These are phyloP conservation scores for Scedosporium dehoogii DNA, from an alignment of 2,329 filamentous ascomycete genomes.

Conservation along the genomic window DNA sequence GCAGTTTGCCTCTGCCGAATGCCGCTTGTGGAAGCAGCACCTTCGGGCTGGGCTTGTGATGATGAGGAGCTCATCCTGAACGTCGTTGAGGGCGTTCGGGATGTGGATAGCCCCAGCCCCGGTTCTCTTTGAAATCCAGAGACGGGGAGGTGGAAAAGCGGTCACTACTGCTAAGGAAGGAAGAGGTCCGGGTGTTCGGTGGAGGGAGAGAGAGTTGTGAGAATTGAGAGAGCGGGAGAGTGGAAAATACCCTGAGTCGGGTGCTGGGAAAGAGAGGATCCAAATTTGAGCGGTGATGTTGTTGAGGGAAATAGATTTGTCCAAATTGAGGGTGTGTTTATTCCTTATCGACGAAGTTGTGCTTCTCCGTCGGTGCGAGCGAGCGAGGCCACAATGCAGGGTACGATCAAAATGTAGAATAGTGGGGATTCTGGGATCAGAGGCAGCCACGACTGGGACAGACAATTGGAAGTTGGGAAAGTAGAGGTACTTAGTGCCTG, in stretches of 20 bases:
- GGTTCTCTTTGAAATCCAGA: neutral
- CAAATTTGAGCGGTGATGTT: neutral
- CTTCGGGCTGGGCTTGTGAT: neutral
- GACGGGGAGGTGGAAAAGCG: neutral
- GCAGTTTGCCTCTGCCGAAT: slow-evolving; percentile 3
- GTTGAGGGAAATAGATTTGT: neutral
- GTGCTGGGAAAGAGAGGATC: neutral
- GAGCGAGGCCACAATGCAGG: neutral
- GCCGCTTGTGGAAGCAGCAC: slow-evolving; percentile 5
- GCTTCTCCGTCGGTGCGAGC: no score
- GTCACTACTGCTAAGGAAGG: neutral
- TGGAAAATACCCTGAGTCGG: neutral
- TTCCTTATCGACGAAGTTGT: neutral
- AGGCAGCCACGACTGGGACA: no score
- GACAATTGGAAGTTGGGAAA: neutral
- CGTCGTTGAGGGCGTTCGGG: slow-evolving; percentile 5
- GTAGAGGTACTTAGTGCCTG: neutral
- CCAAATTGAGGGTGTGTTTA: neutral
- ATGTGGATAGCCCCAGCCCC: neutral
- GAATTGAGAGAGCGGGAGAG: neutral
- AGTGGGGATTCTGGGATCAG: neutral
- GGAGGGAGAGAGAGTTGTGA: neutral
- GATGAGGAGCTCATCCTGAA: slow-evolving; percentile 7
- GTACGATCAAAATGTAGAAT: neutral
- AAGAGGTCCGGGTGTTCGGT: neutral